Base-by-base conservation (phyloP, 2,329 filamentous ascomycete species). In the Aspergillus cejpii region DNA sequence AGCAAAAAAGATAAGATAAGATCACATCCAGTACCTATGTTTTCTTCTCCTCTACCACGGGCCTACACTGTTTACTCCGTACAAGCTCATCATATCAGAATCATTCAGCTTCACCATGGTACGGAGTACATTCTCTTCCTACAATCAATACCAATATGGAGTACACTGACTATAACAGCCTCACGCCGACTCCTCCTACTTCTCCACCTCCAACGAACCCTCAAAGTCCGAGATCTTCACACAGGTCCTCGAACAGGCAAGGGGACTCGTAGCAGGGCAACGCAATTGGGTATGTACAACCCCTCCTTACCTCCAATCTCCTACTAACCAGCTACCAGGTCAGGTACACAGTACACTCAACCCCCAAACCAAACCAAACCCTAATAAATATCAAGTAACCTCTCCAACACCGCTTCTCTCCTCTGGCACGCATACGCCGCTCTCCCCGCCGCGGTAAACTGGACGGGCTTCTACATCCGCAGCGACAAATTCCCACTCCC, bases 181-280 rank as follows among this genome's bases (percentile, higher is more conserved):
- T 45, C 72, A 74, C 63, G 72, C 71, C 47, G 70, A 74, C 54
- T 62, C 69, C 17, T 69, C 72, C n/a, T 64, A 65, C 50, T 74
- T 74, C 55, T 48, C 46, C 26, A 31, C 49, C 58, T 26, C 49
- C 58, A 20, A 43, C 39, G 60, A 56, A 5, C 39, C 57, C 36
- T 65, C 64, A 43, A 74, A 74, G 56, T 54, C 57, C 31, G 63
- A 71, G 29, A 60, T 71, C 26, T 74, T 73, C 52, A 52, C 56
- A 2, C 67, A 72, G 44, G 54, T 74, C 12, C 53, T 71, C 17
- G 50, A 62, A 12, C 64, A 71, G 44, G 53, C 69, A 7, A 52
- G 55, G 39, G 66, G 65, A 8, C 58, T 74, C 10, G 50, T 71
- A 3, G 55, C 60, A 17, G 70, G 61, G 6, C 69, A 72, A 47